These are phyloP conservation scores for Geranomyces michiganensis DNA, from an alignment of 192 early-diverging fungal genomes.

Conservation along the genomic window DNA sequence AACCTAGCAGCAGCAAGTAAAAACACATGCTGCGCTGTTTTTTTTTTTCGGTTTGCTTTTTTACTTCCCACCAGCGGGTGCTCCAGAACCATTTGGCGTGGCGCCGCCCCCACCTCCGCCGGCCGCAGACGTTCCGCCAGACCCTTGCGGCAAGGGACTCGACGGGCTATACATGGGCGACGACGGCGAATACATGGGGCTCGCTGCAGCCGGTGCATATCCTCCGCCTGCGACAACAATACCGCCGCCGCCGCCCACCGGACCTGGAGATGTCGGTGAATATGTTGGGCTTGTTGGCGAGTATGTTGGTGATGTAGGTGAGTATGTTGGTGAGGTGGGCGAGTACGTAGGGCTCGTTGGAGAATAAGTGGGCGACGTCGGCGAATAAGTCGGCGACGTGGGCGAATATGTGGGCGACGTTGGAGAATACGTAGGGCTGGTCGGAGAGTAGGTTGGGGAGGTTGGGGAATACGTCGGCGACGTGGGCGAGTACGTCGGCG, in stretches of 20 bases:
- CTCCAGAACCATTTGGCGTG: not conserved
- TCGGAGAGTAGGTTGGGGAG: constrained; percentile 70
- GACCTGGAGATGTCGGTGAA: constrained; percentile 63
- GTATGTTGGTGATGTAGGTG: constrained; percentile 73
- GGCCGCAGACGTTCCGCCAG: not conserved
- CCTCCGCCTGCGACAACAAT: constrained; percentile 26
- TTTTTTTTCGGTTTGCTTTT: too few relatives aligned
- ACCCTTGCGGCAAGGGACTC: constrained; percentile 17
- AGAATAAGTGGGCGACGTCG: constrained; percentile 71
- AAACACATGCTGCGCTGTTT: too few relatives aligned
- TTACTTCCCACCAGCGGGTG: not conserved
- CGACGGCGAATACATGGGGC: constrained; percentile 70
- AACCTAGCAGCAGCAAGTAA: too few relatives aligned
- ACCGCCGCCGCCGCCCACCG: constrained; percentile 51
- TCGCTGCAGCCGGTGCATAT: not conserved
- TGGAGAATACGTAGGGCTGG: constrained; percentile 59
- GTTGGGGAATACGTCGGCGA: constrained; percentile 78
- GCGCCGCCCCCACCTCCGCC: not conserved
- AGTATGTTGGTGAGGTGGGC: constrained; percentile 77
- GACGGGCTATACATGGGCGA: constrained; percentile 72
- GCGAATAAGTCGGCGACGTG: constrained; percentile 71
- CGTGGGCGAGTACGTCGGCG: constrained; percentile 70
- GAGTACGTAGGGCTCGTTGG: constrained; percentile 74
- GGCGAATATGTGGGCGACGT: constrained; percentile 78
- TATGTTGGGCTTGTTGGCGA: constrained; percentile 76